A percentile compares a stretch with the other conserved stretches of the same genome.
Conservation (phyloP, 306 rosid genomes). For the Cucumis sativus region DNA sequence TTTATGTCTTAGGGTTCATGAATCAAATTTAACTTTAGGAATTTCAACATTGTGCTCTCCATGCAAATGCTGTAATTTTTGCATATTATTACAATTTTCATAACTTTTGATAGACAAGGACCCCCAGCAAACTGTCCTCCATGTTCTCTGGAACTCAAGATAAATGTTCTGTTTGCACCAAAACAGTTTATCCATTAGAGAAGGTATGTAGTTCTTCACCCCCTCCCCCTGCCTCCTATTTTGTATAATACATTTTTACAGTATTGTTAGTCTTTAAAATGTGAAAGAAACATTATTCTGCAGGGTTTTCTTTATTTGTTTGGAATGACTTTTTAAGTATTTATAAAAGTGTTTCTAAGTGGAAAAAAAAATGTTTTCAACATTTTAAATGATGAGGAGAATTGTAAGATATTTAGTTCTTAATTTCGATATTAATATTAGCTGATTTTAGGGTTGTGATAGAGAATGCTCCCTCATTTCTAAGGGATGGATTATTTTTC, state of each 20-base stretch:
- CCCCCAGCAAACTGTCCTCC: slow-evolving; percentile 74
- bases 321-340: not conserved
- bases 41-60: not conserved
- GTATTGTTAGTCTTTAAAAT: slow-evolving; percentile 42
- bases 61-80: not conserved
- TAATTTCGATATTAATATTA: too few species aligned
- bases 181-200: slow-evolving; percentile 87
- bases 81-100: not conserved
- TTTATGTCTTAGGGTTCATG: not conserved
- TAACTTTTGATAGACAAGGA: slow-evolving; percentile 38
- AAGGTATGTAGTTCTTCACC: slow-evolving; percentile 43
- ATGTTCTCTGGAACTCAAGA: slow-evolving; percentile 86
- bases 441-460: too few species aligned
- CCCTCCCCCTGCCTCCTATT: too few species aligned
- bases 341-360: not conserved
- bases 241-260: not conserved
- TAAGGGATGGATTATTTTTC: too few species aligned
- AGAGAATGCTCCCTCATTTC: too few species aligned
- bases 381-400: too few species aligned
- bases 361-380: too few species aligned
- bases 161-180: slow-evolving; percentile 74
- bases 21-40: not conserved
- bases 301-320: not conserved
- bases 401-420: too few species aligned
- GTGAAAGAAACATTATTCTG: slow-evolving; percentile 8